phyloP scores from a whole-genome alignment of 2,329 filamentous ascomycete species.

The Pezicula radicicola region DNA sequence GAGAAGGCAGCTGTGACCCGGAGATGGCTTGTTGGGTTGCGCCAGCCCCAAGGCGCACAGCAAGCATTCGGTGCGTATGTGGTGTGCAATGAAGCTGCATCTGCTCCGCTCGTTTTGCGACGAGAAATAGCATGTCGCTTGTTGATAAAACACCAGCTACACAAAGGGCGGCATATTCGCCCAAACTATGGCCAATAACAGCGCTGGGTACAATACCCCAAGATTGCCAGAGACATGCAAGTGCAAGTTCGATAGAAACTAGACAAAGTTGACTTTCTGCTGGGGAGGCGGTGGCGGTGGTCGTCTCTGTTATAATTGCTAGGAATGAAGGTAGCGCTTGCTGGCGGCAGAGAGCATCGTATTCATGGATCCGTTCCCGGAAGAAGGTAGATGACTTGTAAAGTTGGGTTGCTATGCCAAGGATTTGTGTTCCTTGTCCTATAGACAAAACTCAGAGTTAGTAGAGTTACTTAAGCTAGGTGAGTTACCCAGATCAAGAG shows the following conservation, averaged over 20 bases:
- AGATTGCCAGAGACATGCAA: constrained; percentile 50
- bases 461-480: no score
- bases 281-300: constrained; percentile 37
- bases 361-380: constrained; percentile 4
- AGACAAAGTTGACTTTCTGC: constrained; percentile 50
- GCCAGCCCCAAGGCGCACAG: constrained; percentile 38
- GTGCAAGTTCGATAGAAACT: constrained; percentile 49
- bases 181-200: constrained; percentile 62
- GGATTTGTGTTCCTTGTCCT: constrained; percentile 32
- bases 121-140: constrained; percentile 67
- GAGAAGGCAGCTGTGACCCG: constrained; percentile 30
- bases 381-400: constrained; percentile 43
- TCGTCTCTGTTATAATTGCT: constrained; percentile 35
- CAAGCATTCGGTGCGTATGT: constrained; percentile 64
- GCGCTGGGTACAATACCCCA: constrained; percentile 53
- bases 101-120: constrained; percentile 63
- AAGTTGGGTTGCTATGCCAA: constrained; percentile 41
- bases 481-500: no score
- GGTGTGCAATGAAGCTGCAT: constrained; percentile 63
- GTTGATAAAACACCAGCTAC: constrained; percentile 67
- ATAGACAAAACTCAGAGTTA: no score
- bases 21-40: constrained; percentile 45
- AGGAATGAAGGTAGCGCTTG: constrained; percentile 22
- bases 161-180: constrained; percentile 70
- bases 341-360: neutral